A percentile compares a stretch with the other conserved stretches of the same genome.
Conservation (phyloP, 495 filamentous ascomycete genomes). For the Pyrenula aspistea region DNA sequence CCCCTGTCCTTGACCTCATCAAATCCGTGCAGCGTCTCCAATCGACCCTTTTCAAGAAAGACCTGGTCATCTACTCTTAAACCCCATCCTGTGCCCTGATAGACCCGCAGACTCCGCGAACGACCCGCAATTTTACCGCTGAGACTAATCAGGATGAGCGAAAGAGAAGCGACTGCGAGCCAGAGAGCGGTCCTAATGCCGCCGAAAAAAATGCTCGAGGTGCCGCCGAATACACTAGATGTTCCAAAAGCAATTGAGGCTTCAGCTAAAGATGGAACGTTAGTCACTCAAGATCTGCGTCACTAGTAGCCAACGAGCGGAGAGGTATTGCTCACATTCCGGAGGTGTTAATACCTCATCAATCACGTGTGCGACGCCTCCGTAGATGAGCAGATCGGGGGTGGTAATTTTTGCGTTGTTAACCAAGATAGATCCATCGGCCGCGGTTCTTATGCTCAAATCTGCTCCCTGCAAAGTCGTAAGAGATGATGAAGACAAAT, state of each 20-base stretch:
- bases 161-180: not conserved
- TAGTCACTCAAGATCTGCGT: too few relatives aligned
- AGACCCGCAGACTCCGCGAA: not conserved
- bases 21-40: not conserved
- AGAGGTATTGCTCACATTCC: not conserved
- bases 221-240: too few relatives aligned
- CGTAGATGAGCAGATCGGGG: conserved; percentile 46
- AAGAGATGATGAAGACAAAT: conserved; percentile 29
- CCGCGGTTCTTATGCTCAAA: conserved; percentile 33
- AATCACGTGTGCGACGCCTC: conserved; percentile 38
- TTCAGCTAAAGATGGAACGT: too few relatives aligned
- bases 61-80: not conserved
- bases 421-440: conserved; percentile 38
- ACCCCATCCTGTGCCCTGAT: not conserved
- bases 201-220: too few relatives aligned
- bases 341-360: conserved; percentile 47
- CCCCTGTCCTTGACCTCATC: not conserved
- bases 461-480: conserved; percentile 30
- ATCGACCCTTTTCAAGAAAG: not conserved
- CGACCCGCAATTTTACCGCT: not conserved
- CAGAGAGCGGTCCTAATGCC: not conserved
- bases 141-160: not conserved
- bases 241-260: too few relatives aligned
- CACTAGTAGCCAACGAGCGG: too few relatives aligned
- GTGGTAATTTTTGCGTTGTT: conserved; percentile 41